phyloP scores from a whole-genome alignment of 2,329 filamentous ascomycete genomes.

The Akanthomyces lecanii region DNA sequence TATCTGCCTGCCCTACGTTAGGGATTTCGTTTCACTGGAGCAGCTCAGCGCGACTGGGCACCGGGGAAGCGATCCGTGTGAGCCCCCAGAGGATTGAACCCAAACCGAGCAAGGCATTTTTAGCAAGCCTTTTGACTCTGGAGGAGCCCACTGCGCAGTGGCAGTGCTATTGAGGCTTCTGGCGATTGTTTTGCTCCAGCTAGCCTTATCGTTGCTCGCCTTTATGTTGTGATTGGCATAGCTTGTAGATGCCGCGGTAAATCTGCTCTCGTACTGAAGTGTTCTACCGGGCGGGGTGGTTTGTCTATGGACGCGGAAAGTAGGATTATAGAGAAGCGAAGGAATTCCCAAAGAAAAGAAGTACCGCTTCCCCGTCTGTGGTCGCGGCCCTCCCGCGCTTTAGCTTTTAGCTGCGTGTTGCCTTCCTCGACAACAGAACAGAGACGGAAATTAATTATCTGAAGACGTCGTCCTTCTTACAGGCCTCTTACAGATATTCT shows the following conservation, averaged over 20 bases:
- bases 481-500: too few relatives aligned
- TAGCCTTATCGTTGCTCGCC: neutral
- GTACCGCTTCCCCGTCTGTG: neutral
- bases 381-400: too few relatives aligned
- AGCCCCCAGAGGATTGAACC: neutral
- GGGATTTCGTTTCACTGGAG: neutral
- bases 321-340: too few relatives aligned
- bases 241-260: neutral
- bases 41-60: neutral
- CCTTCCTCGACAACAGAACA: too few relatives aligned
- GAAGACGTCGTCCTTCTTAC: too few relatives aligned
- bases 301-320: neutral
- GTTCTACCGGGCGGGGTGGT: neutral
- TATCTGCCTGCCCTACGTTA: neutral
- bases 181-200: neutral
- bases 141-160: neutral
- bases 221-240: slow-evolving; percentile 1
- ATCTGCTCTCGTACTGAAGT: too few relatives aligned
- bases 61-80: neutral
- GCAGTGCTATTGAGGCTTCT: neutral
- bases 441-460: too few relatives aligned
- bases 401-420: too few relatives aligned
- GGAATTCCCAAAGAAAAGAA: neutral
- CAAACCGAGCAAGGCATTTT: slow-evolving; percentile 13
- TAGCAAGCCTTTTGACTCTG: slow-evolving; percentile 7